Evolutionary conservation across 345 rosid species (phyloP), one percentile per base, ranked within the genome.

Genomic region (Eutrema japonicum): DNA sequence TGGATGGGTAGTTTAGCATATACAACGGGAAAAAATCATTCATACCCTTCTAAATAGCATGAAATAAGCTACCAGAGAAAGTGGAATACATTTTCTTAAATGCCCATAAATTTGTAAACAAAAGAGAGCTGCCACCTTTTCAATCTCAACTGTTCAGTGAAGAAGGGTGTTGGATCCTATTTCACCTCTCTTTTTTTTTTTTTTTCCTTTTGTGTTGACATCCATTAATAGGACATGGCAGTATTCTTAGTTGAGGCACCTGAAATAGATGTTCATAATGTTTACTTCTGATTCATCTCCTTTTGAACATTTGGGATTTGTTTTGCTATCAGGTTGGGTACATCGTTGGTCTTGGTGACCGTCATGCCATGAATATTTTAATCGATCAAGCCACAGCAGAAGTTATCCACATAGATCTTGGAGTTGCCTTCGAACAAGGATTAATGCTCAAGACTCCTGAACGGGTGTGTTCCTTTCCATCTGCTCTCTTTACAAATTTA

Each of bases 371-470:
- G 96, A 94, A 94, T 81, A 87, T 94, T 66, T 79, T 91, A 80
- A 89, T 94, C 49, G 98, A 94, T 81, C 96, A 94, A 81, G 89
- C 88, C 56, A 88, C 96, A n/a, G 98, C 98, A 73, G 96, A 89
- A 88, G 98, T 94, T 82, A 89, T 94, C 74, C 98, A 94, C 81
- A 92, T 94, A 62, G 98, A 94, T 86, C 97, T 94, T 73, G 97
- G 98, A 73, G 98, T 94, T 75, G 98, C 98, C 36, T 94, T 94
- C 77, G 98, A 94, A 71, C 98, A 94, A 81, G 98, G 98, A 70
- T 78, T 94, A 82, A 91, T 88, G 97, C 96, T 94, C 59, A 91
- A 94, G 85, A 91, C 97, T 22, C 98, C 98, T 40, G 97, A 94
- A 83, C 78, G 93, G 89, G 98, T 89, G 70, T 43, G 81, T 73